Evolutionary conservation across 2,329 filamentous ascomycete genomes (phyloP), one percentile per base, ranked within the genome.

Genomic region (Microdochium paspali): DNA sequence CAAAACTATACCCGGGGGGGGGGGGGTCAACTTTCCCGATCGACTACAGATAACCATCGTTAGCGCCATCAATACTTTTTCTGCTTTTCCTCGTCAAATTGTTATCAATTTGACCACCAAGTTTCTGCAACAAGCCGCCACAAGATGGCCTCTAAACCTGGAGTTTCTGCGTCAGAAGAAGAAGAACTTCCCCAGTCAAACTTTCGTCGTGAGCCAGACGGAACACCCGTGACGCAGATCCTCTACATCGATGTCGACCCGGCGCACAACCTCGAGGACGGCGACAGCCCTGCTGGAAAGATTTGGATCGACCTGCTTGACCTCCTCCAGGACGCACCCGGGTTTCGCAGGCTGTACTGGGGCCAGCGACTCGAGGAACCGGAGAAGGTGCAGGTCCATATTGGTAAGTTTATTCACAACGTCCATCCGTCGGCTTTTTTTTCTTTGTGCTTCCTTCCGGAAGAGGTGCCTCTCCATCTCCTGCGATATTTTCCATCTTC

Each of bases 321-420:
- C 47, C 12, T 45, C 18, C 44, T 54, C 4, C 45, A 51, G 31
- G 15, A 26, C 4, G 48, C 45, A 18, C 18, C 31, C 3, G 60
- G 56, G 2, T 61, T 62, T 44, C 44, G 48, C 10, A 53, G 57
- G 2, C 51, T 63, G 4, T 60, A 61, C 44, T 66, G 58, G 59
- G 61, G 60, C 10, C 47, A 58, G 39, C 53, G 61, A 26, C 54
- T 62, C 12, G 61, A 64, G 50, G 53, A 58, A 20, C 48, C 50
- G 7, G 53, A 53, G 25, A 55, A 60, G 28, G 55, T 62, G 7
- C 58, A 65, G 48, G 49, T 65, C 28, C 57, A 62, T 44, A 53
- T 63, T 43, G 56, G 60, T 61, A 44, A 48, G 51, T 15, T 35
- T 28, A 13, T 28, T 28, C 26, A 7, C 26, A 28, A 28, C 13